phyloP scores from a whole-genome alignment of 176 grass and related monocot genomes.

The Panicum miliaceum region DNA sequence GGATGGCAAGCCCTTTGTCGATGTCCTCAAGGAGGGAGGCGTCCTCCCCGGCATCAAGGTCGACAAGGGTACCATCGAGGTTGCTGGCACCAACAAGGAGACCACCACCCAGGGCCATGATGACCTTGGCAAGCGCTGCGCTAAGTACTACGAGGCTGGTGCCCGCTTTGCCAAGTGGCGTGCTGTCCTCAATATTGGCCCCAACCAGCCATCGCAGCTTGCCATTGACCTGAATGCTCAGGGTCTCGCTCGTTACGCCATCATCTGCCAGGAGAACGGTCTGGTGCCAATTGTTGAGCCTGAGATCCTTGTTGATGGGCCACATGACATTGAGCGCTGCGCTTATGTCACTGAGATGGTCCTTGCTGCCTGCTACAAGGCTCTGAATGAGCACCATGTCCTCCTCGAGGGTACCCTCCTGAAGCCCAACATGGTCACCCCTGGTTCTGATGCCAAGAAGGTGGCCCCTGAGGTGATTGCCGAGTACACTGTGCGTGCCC shows the following conservation, averaged over 20 bases:
- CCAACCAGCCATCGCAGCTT: slow-evolving; percentile 74
- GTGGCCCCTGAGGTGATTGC: slow-evolving; percentile 81
- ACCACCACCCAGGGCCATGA: slow-evolving; percentile 88
- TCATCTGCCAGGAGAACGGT: slow-evolving; percentile 91
- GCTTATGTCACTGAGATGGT: slow-evolving; percentile 67
- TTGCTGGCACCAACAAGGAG: slow-evolving; percentile 72
- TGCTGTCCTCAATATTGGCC: slow-evolving; percentile 77
- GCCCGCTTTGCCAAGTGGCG: slow-evolving; percentile 95
- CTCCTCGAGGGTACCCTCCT: slow-evolving; percentile 82
- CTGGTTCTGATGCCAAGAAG: slow-evolving; percentile 78
- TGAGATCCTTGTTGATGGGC: slow-evolving; percentile 79
- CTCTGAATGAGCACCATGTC: slow-evolving; percentile 77
- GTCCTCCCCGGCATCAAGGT: slow-evolving; percentile 86
- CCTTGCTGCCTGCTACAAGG: slow-evolving; percentile 92
- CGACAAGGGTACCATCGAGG: slow-evolving; percentile 72
- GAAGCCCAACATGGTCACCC: slow-evolving; percentile 95
- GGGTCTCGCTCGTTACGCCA: slow-evolving; percentile 79
- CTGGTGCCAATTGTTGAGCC: slow-evolving; percentile 87
- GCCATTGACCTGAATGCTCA: slow-evolving; percentile 81
- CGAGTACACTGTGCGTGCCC: slow-evolving; percentile 72
- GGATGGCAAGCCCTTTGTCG: slow-evolving; percentile 74
- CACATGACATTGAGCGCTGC: slow-evolving; percentile 75
- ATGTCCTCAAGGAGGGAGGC: slow-evolving; percentile 67
- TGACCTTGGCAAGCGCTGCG: slow-evolving; percentile 85
- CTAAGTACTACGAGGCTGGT: slow-evolving; percentile 81